These are phyloP conservation scores for Zelonia costaricensis DNA, from an alignment of 208 protist species.

Conservation along the genomic window DNA sequence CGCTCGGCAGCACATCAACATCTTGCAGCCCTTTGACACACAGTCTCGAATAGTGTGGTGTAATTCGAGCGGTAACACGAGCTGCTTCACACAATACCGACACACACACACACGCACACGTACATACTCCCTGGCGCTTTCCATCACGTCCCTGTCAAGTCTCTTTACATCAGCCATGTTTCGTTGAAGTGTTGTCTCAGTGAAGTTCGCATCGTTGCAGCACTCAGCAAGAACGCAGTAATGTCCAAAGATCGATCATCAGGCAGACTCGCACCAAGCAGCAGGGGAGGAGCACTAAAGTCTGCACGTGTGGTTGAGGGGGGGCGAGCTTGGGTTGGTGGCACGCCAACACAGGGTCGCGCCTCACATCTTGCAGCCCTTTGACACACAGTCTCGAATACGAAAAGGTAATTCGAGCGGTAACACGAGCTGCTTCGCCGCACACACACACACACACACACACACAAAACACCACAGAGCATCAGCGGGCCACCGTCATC, in stretches of 20 bases:
- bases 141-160: no score
- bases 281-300: no score
- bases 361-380: slow-evolving; percentile 68
- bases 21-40: slow-evolving; percentile 87
- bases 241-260: slow-evolving; percentile 9
- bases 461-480: not conserved
- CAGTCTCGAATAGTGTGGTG: slow-evolving; percentile 40
- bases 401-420: slow-evolving; percentile 37
- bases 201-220: slow-evolving; percentile 10
- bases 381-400: slow-evolving; percentile 81
- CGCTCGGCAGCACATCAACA: no score
- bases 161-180: no score
- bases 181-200: slow-evolving; percentile 14
- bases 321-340: no score
- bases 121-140: no score
- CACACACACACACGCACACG: slow-evolving; percentile 5
- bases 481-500: no score
- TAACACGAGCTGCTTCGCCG: not conserved
- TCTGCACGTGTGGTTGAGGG: no score
- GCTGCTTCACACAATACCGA: slow-evolving; percentile 31
- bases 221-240: slow-evolving; percentile 16
- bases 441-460: not conserved
- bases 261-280: not conserved
- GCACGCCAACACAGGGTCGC: no score
- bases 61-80: slow-evolving; percentile 77